Base-by-base conservation (phyloP, 2,329 filamentous ascomycete species). In the Aureobasidium melanogenum region DNA sequence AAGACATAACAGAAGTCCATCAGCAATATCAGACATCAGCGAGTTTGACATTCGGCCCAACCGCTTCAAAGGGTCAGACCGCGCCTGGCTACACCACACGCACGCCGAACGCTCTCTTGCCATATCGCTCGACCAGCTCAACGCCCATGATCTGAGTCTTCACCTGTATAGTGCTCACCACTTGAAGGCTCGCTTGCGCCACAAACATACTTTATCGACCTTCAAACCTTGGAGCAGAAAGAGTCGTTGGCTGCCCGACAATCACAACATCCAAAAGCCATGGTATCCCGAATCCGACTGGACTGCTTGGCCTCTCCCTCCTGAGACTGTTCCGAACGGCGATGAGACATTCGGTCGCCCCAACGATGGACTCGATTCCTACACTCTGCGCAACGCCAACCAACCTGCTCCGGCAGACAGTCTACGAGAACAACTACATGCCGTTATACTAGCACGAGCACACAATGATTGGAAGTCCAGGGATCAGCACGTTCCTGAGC, bases 271-370 rank as follows among this genome's bases (percentile, higher is more conserved):
- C 5, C 69, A 72, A 34, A 67, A 66, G 62, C 65, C 69, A 2
- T 77, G 80, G 66, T 67, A 73, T 17, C 79, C 82, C 1, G 68
- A 82, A 0, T 83, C 81, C 62, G 65, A 70, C 5, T 97, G 93
- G 92, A 89, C 89, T 19, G 88, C 91, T 0, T 97, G 93, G 93
- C 93, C 93, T 5, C 72, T 95, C 69, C 79, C 79, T 22, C 77
- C 82, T 5, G 74, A 78, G 8, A 75, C 80, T 28, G 84, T 94
- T 8, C 89, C 88, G 1, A 75, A 77, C 17, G 76, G 79, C 15
- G 76, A 77, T 22, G 81, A 88, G 63, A 71, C 77, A 56, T 78
- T 76, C 65, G 76, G 71, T 63, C 28, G 19, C 6, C 15, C 28
- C 10, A 41, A 65, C 26, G 64, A 68, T 8, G 78, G 83, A 52